Base-by-base conservation (phyloP, 495 filamentous ascomycete genomes). In the Parathielavia appendiculata region DNA sequence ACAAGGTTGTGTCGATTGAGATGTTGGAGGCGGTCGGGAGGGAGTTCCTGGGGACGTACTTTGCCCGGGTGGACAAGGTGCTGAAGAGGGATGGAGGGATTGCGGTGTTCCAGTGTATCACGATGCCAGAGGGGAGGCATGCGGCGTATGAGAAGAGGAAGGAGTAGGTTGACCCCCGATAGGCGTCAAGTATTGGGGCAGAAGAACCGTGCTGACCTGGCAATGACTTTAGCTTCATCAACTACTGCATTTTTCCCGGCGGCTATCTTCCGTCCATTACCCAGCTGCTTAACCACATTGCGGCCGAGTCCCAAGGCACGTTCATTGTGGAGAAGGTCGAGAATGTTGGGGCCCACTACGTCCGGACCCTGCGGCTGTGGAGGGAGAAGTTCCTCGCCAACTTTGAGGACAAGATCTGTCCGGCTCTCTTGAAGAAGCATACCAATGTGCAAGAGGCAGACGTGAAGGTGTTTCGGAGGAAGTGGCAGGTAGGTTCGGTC, bases 201-300 rank as follows among this genome's bases (percentile, higher is more conserved):
- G 14, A 12, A 2, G 14, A 39, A n/a, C n/a, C n/a, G n/a, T 9
- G 6, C 54, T 64, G 45, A 66, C 61, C 54, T 64, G 45, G 65
- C 61, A 8, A 11, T 12, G 44, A n/a, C 32, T 14, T 5, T 36
- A 76, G 75, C 59, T 90, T 89, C 68, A 88, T 90, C 66, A 77
- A 84, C 38, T 81, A 81, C 56, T 88, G 89, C 62, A 89, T 89
- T 54, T 90, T 90, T 66, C 87, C 86, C 2, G 85, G 86, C 41
- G 86, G 87, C 2, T 85, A 90, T 65, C 72, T 89, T 0, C 86
- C 85, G 14, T 87, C 83, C 6, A 76, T 82, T 32, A 82, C 77
- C 23, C 83, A 86, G 62, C 72, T 89, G 34, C 71, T 87, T 22
- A 74, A 78, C 39, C 76, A 82, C 38, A 83, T 90, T 49, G 77